Base-by-base conservation (phyloP, 495 filamentous ascomycete species). In the Apodospora peruviana region DNA sequence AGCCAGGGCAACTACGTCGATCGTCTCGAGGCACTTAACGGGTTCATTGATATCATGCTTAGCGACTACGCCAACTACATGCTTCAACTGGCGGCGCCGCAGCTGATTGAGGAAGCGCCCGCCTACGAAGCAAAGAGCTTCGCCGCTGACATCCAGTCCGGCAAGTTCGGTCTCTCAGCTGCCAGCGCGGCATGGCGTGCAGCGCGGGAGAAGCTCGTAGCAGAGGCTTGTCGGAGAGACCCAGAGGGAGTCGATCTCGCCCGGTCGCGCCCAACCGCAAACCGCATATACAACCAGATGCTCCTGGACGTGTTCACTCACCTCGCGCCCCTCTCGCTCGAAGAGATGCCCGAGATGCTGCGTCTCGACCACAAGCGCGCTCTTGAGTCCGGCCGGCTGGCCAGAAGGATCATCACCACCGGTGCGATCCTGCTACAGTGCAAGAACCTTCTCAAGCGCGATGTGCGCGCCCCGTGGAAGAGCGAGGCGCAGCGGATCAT, bases 1-100 rank as follows among this genome's bases (percentile, higher is more conserved):
- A 66, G 67, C 27, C 62, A 76, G n/a, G 86, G 85, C 1, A 86
- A 90, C 64, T 82, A 91, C 39, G 90, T 96, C 17, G 83, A 88
- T 54, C 86, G 90, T 40, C 73, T 96, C 4, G 84, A 90, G 46
- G 83, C 86, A 24, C 71, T 97, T 22, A 85, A 95, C 59, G 80
- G 84, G 45, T 85, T 94, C 32, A 88, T 96, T 44, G 89, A 98
- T 59, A 76, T 91, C 43, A 81, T 98, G 55, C 85, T 89, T n/a
- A 79, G 96, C 45, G 93, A 98, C 61, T 91, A 96, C 58, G 87
- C 90, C 7, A 98, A 98, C 62, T 97, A 93, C 58, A 80, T 95
- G 66, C 77, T 98, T 10, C 85, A 85, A 58, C 71, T 87, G 25
- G 83, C 85, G 0, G 89, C 89, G 0, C 89, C 90, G 2, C 79